Conservation (phyloP, 2,329 filamentous ascomycete genomes). For the Trichoderma simmonsii region DNA sequence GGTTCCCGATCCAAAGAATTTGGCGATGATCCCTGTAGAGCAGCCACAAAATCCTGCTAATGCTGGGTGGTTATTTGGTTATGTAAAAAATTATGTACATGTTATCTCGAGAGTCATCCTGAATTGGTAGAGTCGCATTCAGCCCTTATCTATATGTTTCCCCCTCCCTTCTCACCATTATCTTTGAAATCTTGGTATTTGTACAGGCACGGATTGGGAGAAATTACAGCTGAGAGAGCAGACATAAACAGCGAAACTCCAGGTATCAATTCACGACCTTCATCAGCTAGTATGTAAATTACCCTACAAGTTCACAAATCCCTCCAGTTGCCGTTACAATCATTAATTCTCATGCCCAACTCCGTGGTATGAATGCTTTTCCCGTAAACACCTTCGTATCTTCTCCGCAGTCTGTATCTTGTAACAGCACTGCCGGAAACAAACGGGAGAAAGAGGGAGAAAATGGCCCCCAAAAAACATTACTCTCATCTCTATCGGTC, state of each 20-base stretch:
- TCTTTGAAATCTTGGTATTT: too few species aligned
- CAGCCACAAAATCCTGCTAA: neutral
- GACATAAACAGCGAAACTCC: neutral
- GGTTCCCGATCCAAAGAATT: neutral
- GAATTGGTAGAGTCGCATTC: neutral
- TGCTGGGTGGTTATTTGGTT: neutral
- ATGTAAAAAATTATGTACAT: neutral
- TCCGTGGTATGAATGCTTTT: constrained; percentile 4
- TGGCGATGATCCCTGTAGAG: neutral
- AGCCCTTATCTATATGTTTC: neutral
- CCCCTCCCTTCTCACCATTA: neutral
- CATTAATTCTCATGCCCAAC: constrained; percentile 6
- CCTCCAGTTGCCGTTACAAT: constrained; percentile 6
- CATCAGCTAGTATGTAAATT: neutral
- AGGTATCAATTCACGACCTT: neutral
- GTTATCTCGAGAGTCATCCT: neutral
- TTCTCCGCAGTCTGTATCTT: neutral
- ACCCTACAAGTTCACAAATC: neutral
- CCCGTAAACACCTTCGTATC: neutral
- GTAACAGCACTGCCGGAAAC: neutral
- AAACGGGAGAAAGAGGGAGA: neutral
- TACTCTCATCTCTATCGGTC: neutral
- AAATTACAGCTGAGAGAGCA: neutral
- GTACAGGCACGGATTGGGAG: neutral
- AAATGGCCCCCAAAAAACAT: neutral